A percentile compares a stretch with the other conserved stretches of the same genome.
Conservation (phyloP, 768 basidiomycete genomes). For the Mycena indigotica region DNA sequence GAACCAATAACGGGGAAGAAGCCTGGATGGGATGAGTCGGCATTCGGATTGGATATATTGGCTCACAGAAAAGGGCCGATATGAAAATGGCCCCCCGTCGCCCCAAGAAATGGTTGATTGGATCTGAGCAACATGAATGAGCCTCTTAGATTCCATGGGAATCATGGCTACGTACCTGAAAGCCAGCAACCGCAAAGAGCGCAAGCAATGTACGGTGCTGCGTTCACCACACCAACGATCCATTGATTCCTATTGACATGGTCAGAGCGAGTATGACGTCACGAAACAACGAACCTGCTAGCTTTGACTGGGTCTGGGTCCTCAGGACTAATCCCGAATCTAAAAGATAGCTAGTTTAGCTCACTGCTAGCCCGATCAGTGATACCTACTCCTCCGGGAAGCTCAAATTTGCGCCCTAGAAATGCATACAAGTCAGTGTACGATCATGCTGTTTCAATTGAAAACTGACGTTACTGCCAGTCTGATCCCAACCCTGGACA, state of each 20-base stretch:
- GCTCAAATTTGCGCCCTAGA: constrained; percentile 42
- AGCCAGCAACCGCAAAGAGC: neutral
- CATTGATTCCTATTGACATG: constrained; percentile 50
- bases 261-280: too few species aligned
- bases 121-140: constrained; percentile 53
- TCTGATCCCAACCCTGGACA: constrained; percentile 73
- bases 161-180: too few species aligned
- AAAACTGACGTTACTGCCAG: constrained; percentile 62
- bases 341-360: constrained; percentile 21
- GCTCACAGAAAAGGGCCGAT: constrained; percentile 37
- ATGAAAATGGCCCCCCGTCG: constrained; percentile 54
- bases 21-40: neutral
- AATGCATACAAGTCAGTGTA: too few species aligned
- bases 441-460: too few species aligned
- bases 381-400: constrained; percentile 22
- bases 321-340: constrained; percentile 51
- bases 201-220: constrained; percentile 31
- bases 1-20: constrained; percentile 39
- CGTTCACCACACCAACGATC: constrained; percentile 61
- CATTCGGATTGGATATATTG: too few species aligned
- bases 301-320: constrained; percentile 7
- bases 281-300: too few species aligned
- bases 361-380: constrained; percentile 47
- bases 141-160: neutral
- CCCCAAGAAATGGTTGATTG: constrained; percentile 45